Percentiles rank a stretch among this genome's conserved stretches.
Conservation (phyloP, 2,329 filamentous ascomycete genomes). For the Aspergillus niger region DNA sequence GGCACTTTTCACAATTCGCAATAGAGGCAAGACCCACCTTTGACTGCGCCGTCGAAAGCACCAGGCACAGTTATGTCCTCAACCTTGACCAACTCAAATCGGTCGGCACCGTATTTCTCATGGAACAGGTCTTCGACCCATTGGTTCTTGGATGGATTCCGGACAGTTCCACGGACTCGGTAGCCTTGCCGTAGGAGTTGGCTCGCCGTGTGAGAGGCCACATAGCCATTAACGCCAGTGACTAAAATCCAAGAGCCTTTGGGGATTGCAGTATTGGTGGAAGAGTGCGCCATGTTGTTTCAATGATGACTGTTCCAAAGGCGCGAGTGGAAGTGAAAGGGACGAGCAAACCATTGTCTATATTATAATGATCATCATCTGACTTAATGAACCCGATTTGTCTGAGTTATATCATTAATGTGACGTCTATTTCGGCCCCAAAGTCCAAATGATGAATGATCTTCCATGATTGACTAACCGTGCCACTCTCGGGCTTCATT, state of each 20-base stretch:
- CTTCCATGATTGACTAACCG: too few species aligned
- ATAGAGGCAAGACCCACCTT: neutral
- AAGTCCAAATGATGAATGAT: too few species aligned
- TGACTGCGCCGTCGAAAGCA: neutral
- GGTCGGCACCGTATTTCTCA: slow-evolving; percentile 17
- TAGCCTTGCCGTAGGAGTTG: slow-evolving; percentile 45
- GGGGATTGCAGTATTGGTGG: slow-evolving; percentile 11
- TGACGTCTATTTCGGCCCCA: too few species aligned
- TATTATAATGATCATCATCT: too few species aligned
- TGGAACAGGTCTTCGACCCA: slow-evolving; percentile 35
- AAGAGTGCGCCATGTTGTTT: too few species aligned
- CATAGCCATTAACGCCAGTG: slow-evolving; percentile 49
- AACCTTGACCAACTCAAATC: neutral
- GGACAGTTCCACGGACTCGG: slow-evolving; percentile 49
- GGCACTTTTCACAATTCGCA: too few species aligned
- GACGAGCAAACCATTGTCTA: too few species aligned
- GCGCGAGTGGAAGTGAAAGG: too few species aligned
- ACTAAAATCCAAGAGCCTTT: slow-evolving; percentile 39
- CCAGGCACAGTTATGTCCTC: neutral
- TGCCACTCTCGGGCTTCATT: too few species aligned
- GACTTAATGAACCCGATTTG: too few species aligned
- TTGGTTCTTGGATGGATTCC: slow-evolving; percentile 29
- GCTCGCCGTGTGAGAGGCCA: slow-evolving; percentile 45
- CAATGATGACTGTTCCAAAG: too few species aligned
- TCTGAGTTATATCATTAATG: too few species aligned